These are phyloP conservation scores for Spiromastix sp. DNA, from an alignment of 2,329 filamentous ascomycete genomes.

Conservation along the genomic window DNA sequence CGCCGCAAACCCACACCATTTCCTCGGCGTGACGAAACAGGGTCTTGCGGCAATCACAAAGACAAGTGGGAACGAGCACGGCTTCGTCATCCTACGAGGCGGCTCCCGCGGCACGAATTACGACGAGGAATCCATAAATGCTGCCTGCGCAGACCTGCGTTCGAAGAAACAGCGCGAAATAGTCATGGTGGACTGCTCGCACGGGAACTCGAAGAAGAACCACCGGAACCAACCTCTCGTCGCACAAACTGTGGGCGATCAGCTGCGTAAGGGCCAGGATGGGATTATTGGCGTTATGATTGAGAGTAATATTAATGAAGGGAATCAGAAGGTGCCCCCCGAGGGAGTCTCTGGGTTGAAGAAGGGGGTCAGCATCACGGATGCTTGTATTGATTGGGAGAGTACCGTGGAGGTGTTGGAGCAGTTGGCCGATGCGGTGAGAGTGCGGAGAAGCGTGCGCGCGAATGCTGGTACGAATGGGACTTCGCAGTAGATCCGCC, in stretches of 20 bases:
- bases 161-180: conserved; percentile 79
- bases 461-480: conserved; percentile 17
- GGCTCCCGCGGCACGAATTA: conserved; percentile 90
- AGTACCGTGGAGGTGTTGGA: conserved; percentile 71
- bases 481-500: no score
- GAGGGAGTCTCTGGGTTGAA: conserved; percentile 70
- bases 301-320: conserved; percentile 93
- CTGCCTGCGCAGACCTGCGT: conserved; percentile 63
- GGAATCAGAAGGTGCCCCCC: conserved; percentile 74
- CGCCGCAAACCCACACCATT: conserved; percentile 60
- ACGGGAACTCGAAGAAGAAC: conserved; percentile 96
- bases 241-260: conserved; percentile 67
- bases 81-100: conserved; percentile 90
- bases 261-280: conserved; percentile 77
- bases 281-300: conserved; percentile 97
- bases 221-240: conserved; percentile 96
- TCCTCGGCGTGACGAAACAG: conserved; percentile 97
- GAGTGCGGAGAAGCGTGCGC: conserved; percentile 53
- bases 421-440: conserved; percentile 73
- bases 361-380: conserved; percentile 88
- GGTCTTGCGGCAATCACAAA: conserved; percentile 89
- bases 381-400: conserved; percentile 94
- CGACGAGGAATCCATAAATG: conserved; percentile 72
- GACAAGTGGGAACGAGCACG: conserved; percentile 90
- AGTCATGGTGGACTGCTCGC: conserved; percentile 98